Percentiles rank a stretch among this genome's conserved stretches.
Conservation (phyloP, 2,329 filamentous ascomycete genomes). For the Ophiostoma australiae region DNA sequence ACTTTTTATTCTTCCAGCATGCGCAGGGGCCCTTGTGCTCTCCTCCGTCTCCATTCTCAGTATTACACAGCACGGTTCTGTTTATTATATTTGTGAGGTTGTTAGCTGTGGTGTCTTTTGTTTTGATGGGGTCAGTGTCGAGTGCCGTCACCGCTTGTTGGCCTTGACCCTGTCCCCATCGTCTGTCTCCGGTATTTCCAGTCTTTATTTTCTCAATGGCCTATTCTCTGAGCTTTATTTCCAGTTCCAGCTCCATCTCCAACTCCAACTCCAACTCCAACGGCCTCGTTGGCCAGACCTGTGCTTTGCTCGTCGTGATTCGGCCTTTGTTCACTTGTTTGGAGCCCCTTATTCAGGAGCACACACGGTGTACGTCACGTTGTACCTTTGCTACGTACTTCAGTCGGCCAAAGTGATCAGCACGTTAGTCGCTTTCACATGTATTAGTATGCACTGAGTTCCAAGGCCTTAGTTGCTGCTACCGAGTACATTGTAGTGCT, state of each 20-base stretch:
- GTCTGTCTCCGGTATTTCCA: background rate
- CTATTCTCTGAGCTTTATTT: background rate
- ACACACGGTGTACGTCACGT: too few relatives aligned
- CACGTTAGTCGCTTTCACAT: background rate
- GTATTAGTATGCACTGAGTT: background rate
- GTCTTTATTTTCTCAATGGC: background rate
- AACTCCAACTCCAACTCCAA: background rate
- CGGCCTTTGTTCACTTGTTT: background rate
- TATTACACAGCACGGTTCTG: slow-evolving; percentile 2
- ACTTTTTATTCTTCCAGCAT: background rate
- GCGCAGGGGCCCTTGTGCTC: background rate
- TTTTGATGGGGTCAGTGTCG: background rate
- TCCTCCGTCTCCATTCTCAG: slow-evolving; percentile 1
- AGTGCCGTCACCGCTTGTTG: slow-evolving; percentile 13
- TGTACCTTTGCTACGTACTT: background rate
- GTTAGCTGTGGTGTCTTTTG: background rate
- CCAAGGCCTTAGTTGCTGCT: too few relatives aligned
- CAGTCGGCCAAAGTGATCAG: background rate
- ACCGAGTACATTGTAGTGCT: background rate
- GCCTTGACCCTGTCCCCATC: background rate
- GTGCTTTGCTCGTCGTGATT: background rate
- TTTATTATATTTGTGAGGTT: background rate
- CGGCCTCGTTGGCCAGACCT: background rate
- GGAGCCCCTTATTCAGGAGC: background rate
- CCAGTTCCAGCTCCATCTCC: slow-evolving; percentile 2